Base-by-base conservation (phyloP, 2,329 filamentous ascomycete species). In the Magnaporthiopsis rhizophila region DNA sequence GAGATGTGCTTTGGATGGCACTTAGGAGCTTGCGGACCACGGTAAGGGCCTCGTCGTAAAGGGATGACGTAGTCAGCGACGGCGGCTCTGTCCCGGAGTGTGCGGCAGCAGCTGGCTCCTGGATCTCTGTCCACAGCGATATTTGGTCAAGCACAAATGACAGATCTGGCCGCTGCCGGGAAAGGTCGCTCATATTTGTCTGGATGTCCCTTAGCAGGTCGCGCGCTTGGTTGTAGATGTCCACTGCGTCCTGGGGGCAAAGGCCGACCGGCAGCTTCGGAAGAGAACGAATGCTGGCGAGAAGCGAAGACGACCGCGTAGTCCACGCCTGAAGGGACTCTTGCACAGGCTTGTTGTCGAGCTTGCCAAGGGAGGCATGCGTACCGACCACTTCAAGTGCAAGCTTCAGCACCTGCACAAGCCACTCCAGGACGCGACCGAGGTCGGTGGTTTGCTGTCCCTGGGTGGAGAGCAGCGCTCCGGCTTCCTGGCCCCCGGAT, bases 11-110 rank as follows among this genome's bases (percentile, higher is more conserved):
- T 73, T 97, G 92, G 61, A 96, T 82, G 0, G 90, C 88, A 50
- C 94, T 89, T 2, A 97, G 85, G 34, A 94, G 84, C 62, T 86
- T 85, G 74, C 96, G 90, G 60, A 89, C 84, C n/a, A 89, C 79
- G 1, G 76, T 83, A 53, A 90, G 83, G 1, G 92, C 74, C 3
- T 81, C 78, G 18, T 81, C 76, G 58, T 63, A 59, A 13, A 58
- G 24, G 6, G n/a, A 12, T 24, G 62, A 13, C 4, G 50, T 30
- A 15, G 61, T 26, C 15, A 32, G 26, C 45, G 61, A 24, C 8
- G 34, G 15, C 26, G 53, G 21, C 62, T 58, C 36, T 38, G 57
- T 9, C 18, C 15, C 12, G 5, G 30, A 7, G 26, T 58, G 57
- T 15, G 7, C 30, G 9, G 12, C 6, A 12, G 57, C 26, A 15